Percentiles rank a stretch among this genome's conserved stretches.
Conservation (phyloP, 371 early-diverging fungal species). For the Zychaea mexicana region DNA sequence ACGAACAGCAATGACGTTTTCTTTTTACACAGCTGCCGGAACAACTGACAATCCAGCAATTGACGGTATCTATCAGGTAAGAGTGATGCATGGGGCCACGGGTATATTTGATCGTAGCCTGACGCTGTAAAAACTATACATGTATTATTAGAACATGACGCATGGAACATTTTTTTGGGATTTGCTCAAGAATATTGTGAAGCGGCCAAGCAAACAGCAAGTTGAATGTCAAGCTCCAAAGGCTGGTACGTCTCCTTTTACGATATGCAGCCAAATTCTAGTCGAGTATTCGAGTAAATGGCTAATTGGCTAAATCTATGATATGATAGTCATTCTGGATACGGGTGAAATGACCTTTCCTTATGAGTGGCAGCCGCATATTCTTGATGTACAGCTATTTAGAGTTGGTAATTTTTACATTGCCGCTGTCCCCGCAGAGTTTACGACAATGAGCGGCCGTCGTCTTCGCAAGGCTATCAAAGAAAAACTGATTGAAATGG, state of each 20-base stretch:
- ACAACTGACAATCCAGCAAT: conserved; percentile 66
- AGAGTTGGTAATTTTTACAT: conserved; percentile 61
- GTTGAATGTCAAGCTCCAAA: conserved; percentile 66
- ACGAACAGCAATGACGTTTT: conserved; percentile 7
- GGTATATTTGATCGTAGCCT: not conserved
- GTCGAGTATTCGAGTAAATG: no score
- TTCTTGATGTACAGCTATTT: conserved; percentile 58
- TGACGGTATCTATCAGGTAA: conserved; percentile 45
- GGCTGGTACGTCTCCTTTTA: conserved; percentile 38
- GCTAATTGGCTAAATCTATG: no score
- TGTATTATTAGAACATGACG: conserved; percentile 29
- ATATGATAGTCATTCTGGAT: conserved; percentile 49
- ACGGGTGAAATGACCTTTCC: conserved; percentile 60
- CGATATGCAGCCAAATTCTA: no score
- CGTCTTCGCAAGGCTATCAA: conserved; percentile 51
- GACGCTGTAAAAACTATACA: no score
- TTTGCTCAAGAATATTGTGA: conserved; percentile 42
- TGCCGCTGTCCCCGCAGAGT: conserved; percentile 61
- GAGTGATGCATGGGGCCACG: no score
- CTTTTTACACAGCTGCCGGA: conserved; percentile 54
- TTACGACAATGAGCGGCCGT: conserved; percentile 72
- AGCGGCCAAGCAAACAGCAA: conserved; percentile 41
- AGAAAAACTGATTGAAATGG: conserved; percentile 35
- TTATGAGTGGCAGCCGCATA: conserved; percentile 59
- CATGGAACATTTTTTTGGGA: conserved; percentile 51